Percentiles rank a stretch among this genome's conserved stretches.
Conservation (phyloP, 352 stramenopile genomes). For the Pelagophyceae sp. region DNA sequence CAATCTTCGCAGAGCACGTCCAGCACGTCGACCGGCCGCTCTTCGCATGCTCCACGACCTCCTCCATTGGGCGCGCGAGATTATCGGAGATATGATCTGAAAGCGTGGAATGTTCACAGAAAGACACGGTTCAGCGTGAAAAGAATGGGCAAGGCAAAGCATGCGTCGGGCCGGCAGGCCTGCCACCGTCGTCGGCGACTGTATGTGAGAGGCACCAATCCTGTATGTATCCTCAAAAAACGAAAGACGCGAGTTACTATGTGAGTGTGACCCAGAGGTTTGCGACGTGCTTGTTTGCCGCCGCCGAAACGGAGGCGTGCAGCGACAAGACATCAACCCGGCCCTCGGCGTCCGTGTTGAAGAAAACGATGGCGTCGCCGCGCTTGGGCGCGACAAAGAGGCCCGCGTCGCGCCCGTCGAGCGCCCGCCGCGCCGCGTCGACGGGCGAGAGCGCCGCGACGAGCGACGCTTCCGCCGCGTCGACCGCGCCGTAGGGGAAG, state of each 20-base stretch:
- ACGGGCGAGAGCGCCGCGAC: not conserved
- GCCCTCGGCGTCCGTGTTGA: not conserved
- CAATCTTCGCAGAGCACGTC: not conserved
- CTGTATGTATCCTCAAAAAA: no score
- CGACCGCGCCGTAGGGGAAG: not conserved
- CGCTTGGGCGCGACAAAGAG: not conserved
- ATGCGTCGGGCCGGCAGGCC: no score
- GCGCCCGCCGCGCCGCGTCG: not conserved
- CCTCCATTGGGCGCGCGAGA: no score
- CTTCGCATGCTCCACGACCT: not conserved
- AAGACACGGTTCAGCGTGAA: no score
- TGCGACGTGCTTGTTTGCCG: not conserved
- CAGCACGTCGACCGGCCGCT: not conserved
- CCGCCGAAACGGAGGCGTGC: not conserved
- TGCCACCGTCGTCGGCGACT: no score
- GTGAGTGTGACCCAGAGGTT: not conserved
- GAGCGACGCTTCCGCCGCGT: not conserved
- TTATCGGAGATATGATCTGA: no score
- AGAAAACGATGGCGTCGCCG: not conserved
- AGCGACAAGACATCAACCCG: not conserved
- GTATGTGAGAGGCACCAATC: no score
- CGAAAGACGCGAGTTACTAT: no score
- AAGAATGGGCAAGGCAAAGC: no score
- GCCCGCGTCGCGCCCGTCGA: not conserved
- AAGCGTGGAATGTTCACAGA: no score